Evolutionary conservation across 306 rosid species (phyloP), one percentile per base, ranked within the genome.

Genomic region (Trifolium subterraneum): DNA sequence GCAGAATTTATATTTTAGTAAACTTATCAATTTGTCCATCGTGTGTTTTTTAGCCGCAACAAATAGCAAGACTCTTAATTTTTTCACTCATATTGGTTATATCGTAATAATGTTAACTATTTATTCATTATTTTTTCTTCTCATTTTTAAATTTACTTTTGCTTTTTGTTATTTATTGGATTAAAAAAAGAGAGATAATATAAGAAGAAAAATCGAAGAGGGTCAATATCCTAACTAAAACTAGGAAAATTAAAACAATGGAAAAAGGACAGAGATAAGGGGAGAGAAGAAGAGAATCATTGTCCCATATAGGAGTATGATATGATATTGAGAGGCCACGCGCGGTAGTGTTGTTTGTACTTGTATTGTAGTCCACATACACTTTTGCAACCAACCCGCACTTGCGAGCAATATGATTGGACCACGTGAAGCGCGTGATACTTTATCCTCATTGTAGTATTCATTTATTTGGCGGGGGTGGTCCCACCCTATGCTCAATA

Each of bases 341-440:
- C 84, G 87, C 87, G 65, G 50, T 10, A 27, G 23, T 52, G 0
- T n/a, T n/a, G n/a, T n/a, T n/a, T n/a, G n/a, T n/a, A n/a, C n/a
- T 10, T 19, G 31, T 27, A 27, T 27, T 3, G 31, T 27, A 27
- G 31, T 27, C 18, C 70, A n/a, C n/a, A n/a, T n/a, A 25, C 62
- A 55, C 51, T 51, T 16, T 51, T 36, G 18, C 72, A 70, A 44
- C 20, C 19, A 64, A 33, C 52, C 23, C 67, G 71, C 86, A 78
- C 72, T 78, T 48, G 36, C 51, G 20, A 71, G 35, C 6, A 73
- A 50, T 71, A 72, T 76, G 77, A 79, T 83, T 84, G 82, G 84
- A 62, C 71, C 84, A 76, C 80, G 74, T 80, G 79, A 76, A 76
- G 79, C 84, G 84, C 84, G 84, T 83, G 87, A 23, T 22, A 0